Conservation (phyloP, 805 yeast species). For the Kuraishia floccosa region DNA sequence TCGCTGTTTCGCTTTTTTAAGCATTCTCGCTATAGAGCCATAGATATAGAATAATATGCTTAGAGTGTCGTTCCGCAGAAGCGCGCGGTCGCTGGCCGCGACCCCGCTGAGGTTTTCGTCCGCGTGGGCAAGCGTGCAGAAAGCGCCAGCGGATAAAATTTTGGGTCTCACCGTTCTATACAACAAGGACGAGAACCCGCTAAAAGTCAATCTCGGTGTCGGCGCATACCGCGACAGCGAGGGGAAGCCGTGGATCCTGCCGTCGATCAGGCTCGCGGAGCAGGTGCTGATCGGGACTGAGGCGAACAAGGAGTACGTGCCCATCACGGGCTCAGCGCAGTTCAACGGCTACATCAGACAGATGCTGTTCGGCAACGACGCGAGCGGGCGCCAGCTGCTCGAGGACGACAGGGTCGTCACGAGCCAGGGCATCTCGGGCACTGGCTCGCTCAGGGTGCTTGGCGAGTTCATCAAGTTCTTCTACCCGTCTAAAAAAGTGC, state of each 20-base stretch:
- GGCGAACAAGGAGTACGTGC: conserved; percentile 75
- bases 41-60: too few relatives aligned
- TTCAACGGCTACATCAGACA: conserved; percentile 58
- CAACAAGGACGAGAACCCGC: conserved; percentile 49
- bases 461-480: conserved; percentile 65
- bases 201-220: conserved; percentile 56
- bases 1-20: too few relatives aligned
- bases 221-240: conserved; percentile 89
- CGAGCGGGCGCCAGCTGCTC: conserved; percentile 42
- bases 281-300: conserved; percentile 29
- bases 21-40: too few relatives aligned
- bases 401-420: conserved; percentile 61
- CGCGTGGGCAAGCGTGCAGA: conserved; percentile 15
- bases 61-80: too few relatives aligned
- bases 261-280: conserved; percentile 63
- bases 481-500: conserved; percentile 42
- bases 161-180: conserved; percentile 69
- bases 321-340: conserved; percentile 67
- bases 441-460: conserved; percentile 85
- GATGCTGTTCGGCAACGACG: conserved; percentile 61
- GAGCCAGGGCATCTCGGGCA: conserved; percentile 87
- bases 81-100: too few relatives aligned
- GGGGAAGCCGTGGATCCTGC: conserved; percentile 86
- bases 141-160: conserved; percentile 82
- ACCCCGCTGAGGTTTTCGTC: too few relatives aligned